Percentiles rank a stretch among this genome's conserved stretches.
These are phyloP conservation scores for Ilex aquifolium DNA, from an alignment of 257 asterid species.

Conservation along the genomic window DNA sequence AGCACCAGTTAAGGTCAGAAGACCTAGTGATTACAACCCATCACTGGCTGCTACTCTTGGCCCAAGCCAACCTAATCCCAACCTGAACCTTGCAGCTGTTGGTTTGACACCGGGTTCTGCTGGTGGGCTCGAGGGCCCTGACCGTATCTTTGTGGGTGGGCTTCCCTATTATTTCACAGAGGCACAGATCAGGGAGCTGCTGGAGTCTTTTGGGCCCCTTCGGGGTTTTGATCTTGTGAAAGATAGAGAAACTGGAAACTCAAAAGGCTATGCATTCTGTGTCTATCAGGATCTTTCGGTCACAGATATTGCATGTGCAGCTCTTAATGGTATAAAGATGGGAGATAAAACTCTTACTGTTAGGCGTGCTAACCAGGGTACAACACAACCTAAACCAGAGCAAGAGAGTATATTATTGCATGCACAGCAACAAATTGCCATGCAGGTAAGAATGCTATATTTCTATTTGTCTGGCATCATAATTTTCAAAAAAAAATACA, in stretches of 20 bases:
- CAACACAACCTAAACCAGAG: slow-evolving; percentile 85
- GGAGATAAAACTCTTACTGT: slow-evolving; percentile 97
- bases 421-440: slow-evolving; percentile 91
- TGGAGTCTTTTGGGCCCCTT: slow-evolving; percentile 96
- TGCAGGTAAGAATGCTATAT: slow-evolving; percentile 48
- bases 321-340: slow-evolving; percentile 97
- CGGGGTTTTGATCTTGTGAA: slow-evolving; percentile 93
- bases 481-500: too few species aligned
- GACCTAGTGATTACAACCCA: slow-evolving; percentile 97
- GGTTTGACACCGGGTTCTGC: slow-evolving; percentile 90
- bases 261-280: slow-evolving; percentile 99
- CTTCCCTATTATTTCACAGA: slow-evolving; percentile 95
- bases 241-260: slow-evolving; percentile 97
- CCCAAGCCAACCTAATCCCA: slow-evolving; percentile 91
- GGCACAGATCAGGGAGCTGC: slow-evolving; percentile 86
- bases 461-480: too few species aligned
- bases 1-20: slow-evolving; percentile 95
- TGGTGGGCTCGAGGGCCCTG: slow-evolving; percentile 98
- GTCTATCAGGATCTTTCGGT: slow-evolving; percentile 87
- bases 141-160: slow-evolving; percentile 94
- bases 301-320: slow-evolving; percentile 97
- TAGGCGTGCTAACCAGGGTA: slow-evolving; percentile 90
- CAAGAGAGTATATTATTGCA: slow-evolving; percentile 88
- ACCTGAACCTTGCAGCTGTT: slow-evolving; percentile 83
- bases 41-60: slow-evolving; percentile 97